Conservation (phyloP, 345 rosid genomes). For the Aquilaria yunnanensis region DNA sequence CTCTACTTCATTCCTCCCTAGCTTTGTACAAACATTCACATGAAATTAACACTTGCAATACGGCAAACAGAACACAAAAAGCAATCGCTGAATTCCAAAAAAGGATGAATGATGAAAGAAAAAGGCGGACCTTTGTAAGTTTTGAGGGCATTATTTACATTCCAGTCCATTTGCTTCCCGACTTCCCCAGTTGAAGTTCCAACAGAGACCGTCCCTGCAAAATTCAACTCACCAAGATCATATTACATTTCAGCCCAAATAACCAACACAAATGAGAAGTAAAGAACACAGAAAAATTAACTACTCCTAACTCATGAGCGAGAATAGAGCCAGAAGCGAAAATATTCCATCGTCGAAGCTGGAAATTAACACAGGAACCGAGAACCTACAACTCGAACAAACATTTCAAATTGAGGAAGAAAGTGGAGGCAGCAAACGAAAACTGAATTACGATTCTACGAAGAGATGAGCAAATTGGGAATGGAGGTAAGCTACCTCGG, state of each 20-base stretch:
- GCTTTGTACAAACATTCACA: too few species aligned
- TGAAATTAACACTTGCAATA: too few species aligned
- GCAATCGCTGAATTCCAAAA: not conserved
- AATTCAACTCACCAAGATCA: not conserved
- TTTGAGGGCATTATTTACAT: slow-evolving; percentile 65
- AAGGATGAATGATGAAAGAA: not conserved
- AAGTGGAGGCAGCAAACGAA: not conserved
- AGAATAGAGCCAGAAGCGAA: not conserved
- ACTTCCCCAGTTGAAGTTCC: slow-evolving; percentile 23
- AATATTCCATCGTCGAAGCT: not conserved
- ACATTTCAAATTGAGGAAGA: not conserved
- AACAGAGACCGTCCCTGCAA: slow-evolving; percentile 17
- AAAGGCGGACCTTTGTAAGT: slow-evolving; percentile 56
- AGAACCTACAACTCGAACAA: too few species aligned
- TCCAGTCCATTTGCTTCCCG: slow-evolving; percentile 74
- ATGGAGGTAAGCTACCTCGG: not conserved
- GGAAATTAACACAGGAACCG: not conserved
- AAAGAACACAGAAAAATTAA: not conserved
- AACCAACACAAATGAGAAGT: not conserved
- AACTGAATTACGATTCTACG: not conserved
- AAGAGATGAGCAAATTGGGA: not conserved
- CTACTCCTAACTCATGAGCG: slow-evolving; percentile 7
- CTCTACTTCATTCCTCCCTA: too few species aligned
- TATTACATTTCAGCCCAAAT: not conserved
- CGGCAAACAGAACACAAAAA: not conserved